phyloP scores from a whole-genome alignment of 768 basidiomycete genomes.

The Trametes maxima region DNA sequence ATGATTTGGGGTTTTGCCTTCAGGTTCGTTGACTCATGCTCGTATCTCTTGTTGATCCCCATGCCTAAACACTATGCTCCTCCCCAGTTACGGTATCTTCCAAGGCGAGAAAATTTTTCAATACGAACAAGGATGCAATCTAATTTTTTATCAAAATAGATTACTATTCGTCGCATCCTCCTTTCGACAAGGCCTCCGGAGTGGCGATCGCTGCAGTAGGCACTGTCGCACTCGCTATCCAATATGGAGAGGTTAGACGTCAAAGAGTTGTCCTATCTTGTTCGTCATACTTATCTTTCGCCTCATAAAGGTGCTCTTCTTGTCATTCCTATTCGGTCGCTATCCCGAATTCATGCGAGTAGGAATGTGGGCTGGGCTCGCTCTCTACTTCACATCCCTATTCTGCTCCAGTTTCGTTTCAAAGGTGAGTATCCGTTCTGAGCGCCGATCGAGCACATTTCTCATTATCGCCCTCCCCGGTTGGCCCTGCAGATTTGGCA shows the following conservation, averaged over 20 bases:
- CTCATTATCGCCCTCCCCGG: neutral
- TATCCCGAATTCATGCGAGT: conserved; percentile 19
- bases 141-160: conserved; percentile 2
- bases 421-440: conserved; percentile 6
- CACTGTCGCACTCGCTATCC: conserved; percentile 21
- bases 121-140: neutral
- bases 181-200: conserved; percentile 21
- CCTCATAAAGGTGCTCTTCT: conserved; percentile 6
- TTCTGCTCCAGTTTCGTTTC: conserved; percentile 25
- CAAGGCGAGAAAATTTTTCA: conserved; percentile 13
- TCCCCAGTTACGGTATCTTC: conserved; percentile 29
- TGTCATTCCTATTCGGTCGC: conserved; percentile 14
- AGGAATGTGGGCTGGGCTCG: conserved; percentile 20
- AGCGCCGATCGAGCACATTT: neutral
- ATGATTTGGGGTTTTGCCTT: conserved; percentile 30
- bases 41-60: neutral
- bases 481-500: conserved; percentile 19
- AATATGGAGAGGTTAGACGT: conserved; percentile 24
- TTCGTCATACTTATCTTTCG: neutral
- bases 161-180: conserved; percentile 28
- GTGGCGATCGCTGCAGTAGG: conserved; percentile 26
- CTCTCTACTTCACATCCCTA: conserved; percentile 9
- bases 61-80: neutral
- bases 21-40: conserved; percentile 11
- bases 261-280: no score